phyloP scores from a whole-genome alignment of 192 early-diverging fungal genomes.

The Mortierella alpina region DNA sequence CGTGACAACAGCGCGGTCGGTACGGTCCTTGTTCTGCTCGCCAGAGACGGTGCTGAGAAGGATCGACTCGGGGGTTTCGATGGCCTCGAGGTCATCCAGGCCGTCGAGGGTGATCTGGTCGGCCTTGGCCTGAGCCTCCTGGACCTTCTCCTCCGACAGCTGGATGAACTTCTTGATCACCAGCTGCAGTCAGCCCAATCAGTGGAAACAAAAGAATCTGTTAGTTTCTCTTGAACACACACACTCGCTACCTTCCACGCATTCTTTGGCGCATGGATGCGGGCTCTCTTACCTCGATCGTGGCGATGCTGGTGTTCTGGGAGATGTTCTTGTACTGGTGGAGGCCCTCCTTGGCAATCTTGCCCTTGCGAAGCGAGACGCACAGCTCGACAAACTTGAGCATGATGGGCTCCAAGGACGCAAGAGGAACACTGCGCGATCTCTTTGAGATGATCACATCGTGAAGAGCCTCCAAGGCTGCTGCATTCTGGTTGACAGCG shows the following conservation, averaged over 20 bases:
- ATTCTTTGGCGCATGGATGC: background rate
- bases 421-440: conserved; percentile 82
- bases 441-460: conserved; percentile 94
- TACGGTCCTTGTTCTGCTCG: conserved; percentile 94
- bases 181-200: conserved; percentile 54
- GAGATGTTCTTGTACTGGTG: conserved; percentile 99
- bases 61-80: conserved; percentile 96
- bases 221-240: no score
- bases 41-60: conserved; percentile 95
- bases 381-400: conserved; percentile 92
- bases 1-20: conserved; percentile 97
- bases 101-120: conserved; percentile 86
- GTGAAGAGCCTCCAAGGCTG: conserved; percentile 89
- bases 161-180: conserved; percentile 92
- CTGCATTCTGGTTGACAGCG: conserved; percentile 84
- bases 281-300: conserved; percentile 75
- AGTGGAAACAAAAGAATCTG: background rate
- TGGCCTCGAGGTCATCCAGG: conserved; percentile 96
- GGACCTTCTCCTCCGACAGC: conserved; percentile 86
- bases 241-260: background rate
- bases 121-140: conserved; percentile 91
- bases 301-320: conserved; percentile 92
- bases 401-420: conserved; percentile 91
- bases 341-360: conserved; percentile 94
- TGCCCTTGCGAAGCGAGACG: conserved; percentile 88